These are phyloP conservation scores for Penicillium cataractarum DNA, from an alignment of 495 filamentous ascomycete species.

Conservation along the genomic window DNA sequence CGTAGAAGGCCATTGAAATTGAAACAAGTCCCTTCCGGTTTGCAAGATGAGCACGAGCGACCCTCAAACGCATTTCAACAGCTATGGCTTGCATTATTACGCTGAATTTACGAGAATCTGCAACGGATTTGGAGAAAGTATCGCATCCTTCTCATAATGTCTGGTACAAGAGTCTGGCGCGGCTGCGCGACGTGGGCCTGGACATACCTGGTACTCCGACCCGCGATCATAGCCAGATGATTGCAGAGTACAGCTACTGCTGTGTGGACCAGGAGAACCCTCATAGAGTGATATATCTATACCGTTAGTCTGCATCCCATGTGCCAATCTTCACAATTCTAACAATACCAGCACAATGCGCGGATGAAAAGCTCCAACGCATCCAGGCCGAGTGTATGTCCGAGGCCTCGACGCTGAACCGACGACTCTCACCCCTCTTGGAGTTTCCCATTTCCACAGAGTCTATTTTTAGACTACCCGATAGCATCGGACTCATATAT, in stretches of 20 bases:
- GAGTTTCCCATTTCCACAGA: neutral
- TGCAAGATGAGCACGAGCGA: neutral
- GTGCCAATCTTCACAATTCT: neutral
- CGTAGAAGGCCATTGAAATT: neutral
- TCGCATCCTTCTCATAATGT: neutral
- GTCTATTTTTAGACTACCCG: neutral
- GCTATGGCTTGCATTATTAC: neutral
- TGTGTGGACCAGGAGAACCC: neutral
- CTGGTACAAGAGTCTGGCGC: neutral
- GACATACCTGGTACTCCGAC: neutral
- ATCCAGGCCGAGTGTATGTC: neutral
- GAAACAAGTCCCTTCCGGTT: neutral
- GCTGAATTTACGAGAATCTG: neutral
- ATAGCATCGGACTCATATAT: neutral
- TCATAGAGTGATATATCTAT: neutral
- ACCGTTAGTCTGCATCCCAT: neutral
- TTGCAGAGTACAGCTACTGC: conserved; percentile 1
- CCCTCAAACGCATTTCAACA: neutral
- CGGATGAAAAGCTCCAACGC: neutral
- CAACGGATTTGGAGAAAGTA: neutral
- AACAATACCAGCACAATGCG: neutral
- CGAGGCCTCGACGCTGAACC: neutral
- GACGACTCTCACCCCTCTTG: neutral
- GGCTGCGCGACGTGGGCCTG: neutral
- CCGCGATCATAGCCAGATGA: neutral